Evolutionary conservation across 768 basidiomycete species (phyloP).

Genomic region (Xerocomus brunneocitrinus): DNA sequence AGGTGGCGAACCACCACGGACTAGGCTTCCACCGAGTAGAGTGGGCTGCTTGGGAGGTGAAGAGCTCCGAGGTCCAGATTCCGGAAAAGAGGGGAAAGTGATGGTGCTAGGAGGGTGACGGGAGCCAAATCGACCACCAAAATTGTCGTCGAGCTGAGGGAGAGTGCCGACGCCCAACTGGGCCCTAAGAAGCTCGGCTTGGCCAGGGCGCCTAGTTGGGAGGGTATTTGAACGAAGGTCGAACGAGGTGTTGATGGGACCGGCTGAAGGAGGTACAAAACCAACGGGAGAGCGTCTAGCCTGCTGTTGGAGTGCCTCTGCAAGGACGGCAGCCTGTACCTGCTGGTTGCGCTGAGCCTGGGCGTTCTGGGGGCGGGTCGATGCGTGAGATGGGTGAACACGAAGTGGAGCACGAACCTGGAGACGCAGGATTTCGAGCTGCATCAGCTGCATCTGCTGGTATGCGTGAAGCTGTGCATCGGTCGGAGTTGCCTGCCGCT

Average conservation of each 20-base stretch:
- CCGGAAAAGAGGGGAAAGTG: constrained; percentile 38
- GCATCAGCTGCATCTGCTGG: constrained; percentile 77
- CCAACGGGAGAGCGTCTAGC: constrained; percentile 28
- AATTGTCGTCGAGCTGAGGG: constrained; percentile 46
- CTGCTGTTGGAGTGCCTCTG: constrained; percentile 52
- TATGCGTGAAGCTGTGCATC: constrained; percentile 57
- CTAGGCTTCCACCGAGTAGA: constrained; percentile 67
- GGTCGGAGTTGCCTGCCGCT: constrained; percentile 36
- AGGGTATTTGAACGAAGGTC: constrained; percentile 57
- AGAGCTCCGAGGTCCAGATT: constrained; percentile 36
- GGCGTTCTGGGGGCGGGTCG: constrained; percentile 41
- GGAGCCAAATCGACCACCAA: constrained; percentile 71
- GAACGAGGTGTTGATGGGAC: constrained; percentile 58
- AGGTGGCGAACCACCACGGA: constrained; percentile 52
- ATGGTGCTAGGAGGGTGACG: constrained; percentile 43
- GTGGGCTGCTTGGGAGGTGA: constrained; percentile 56
- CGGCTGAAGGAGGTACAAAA: constrained; percentile 65
- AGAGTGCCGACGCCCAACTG: constrained; percentile 44
- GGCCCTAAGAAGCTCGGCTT: constrained; percentile 61
- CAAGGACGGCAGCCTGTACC: constrained; percentile 66
- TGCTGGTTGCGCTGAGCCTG: constrained; percentile 61
- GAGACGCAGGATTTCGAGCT: constrained; percentile 75
- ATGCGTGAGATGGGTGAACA: constrained; percentile 3
- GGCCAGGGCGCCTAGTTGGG: constrained; percentile 63
- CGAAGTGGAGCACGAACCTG: constrained; percentile 48